Conservation (phyloP, 1,139 yeast species). For the Diutina ranongensis region DNA sequence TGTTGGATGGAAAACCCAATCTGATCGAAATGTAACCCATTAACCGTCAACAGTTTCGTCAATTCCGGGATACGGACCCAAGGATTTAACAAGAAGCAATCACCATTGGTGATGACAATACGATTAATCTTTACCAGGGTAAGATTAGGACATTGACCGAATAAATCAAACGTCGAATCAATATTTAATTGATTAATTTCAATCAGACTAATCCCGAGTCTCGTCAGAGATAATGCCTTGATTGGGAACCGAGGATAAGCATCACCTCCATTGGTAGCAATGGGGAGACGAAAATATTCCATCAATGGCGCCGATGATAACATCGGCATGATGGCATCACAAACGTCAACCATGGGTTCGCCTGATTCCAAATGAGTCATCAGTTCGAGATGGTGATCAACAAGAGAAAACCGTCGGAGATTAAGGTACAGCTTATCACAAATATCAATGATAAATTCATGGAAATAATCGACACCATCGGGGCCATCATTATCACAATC, state of each 20-base stretch:
- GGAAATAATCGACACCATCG: not conserved
- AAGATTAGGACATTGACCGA: not conserved
- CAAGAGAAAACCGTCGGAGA: not conserved
- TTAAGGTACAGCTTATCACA: not conserved
- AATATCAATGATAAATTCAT: not conserved
- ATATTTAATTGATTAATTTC: not conserved
- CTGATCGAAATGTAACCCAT: not conserved
- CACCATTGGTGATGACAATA: not conserved
- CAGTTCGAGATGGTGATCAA: not conserved
- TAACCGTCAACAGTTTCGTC: not conserved
- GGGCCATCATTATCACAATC: conserved; percentile 4
- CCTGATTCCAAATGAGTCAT: not conserved
- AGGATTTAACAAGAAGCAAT: too few species aligned
- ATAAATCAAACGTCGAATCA: not conserved
- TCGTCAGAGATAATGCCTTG: not conserved
- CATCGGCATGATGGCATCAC: not conserved
- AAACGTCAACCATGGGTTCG: not conserved
- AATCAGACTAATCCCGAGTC: not conserved
- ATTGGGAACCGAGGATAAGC: not conserved
- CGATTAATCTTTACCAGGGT: not conserved
- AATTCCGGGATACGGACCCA: not conserved
- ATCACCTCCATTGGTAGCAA: not conserved
- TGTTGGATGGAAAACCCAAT: not conserved
- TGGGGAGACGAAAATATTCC: not conserved
- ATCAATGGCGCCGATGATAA: not conserved